These are phyloP conservation scores for Prunus mume DNA, from an alignment of 306 rosid species.

Conservation along the genomic window DNA sequence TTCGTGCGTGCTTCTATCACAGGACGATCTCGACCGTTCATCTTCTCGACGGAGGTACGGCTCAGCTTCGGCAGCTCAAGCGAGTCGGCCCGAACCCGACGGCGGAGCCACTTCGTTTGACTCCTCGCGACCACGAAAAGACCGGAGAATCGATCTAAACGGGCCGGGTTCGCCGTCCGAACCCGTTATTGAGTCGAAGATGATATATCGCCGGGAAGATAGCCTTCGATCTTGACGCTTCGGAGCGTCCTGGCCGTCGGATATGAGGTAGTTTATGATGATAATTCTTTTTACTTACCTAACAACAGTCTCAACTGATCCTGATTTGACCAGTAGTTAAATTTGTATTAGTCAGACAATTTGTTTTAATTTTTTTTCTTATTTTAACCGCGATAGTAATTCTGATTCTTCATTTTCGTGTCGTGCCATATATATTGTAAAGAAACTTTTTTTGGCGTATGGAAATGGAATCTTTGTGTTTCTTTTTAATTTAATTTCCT, in stretches of 20 bases:
- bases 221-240: conserved; percentile 33
- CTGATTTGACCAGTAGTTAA: conserved; percentile 28
- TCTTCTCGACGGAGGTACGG: conserved; percentile 4
- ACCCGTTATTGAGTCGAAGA: not conserved
- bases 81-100: conserved; percentile 12
- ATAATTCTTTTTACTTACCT: conserved; percentile 23
- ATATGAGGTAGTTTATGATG: conserved; percentile 18
- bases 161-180: not conserved
- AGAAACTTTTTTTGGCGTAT: not conserved
- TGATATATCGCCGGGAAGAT: conserved; percentile 7
- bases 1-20: not conserved
- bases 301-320: conserved; percentile 29
- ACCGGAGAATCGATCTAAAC: conserved; percentile 8
- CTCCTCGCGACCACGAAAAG: conserved; percentile 13
- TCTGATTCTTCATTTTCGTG: conserved; percentile 1
- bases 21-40: conserved; percentile 32
- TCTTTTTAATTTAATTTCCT: not conserved
- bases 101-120: conserved; percentile 26
- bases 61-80: conserved; percentile 17
- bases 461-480: not conserved
- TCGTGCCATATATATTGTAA: not conserved
- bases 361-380: not conserved
- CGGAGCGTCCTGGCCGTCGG: conserved; percentile 10
- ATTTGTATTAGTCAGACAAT: conserved; percentile 13
- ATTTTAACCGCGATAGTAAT: not conserved